Evolutionary conservation across 768 basidiomycete species (phyloP), one percentile per base, ranked within the genome.

Genomic region (Coprinopsis cinerea): DNA sequence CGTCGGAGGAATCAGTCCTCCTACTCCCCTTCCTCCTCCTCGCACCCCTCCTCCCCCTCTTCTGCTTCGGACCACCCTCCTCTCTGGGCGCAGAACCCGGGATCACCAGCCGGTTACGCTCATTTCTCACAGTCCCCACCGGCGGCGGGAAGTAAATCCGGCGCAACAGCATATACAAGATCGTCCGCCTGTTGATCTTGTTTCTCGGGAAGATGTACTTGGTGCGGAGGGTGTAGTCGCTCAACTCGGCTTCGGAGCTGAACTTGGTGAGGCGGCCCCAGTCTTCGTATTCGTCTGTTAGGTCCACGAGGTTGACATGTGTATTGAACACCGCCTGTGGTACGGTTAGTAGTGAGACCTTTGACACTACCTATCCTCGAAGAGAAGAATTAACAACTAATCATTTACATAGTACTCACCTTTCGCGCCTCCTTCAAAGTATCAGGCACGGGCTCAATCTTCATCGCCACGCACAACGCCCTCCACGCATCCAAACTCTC

Each of bases 221-320:
- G n/a, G 24, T 48, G 10, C 10, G 1, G 14, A 18, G 20, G 4
- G 55, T 55, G 22, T 55, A 55, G 17, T 42, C 32, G 23, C 52
- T 42, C 51, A 55, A 25, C 14, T 40, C 47, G 1, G 13, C 22
- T 26, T 50, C 42, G 10, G 51, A 37, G 3, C 9, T 18, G 36
- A 53, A 53, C 1, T 32, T 20, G 23, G 2, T 30, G 14, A 49
- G 20, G 14, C 24, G 17, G 3, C 13, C 18, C 1, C 10, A 18
- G 14, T 40, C 18, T 23, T 43, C 18, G 14, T 46, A 17, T 11
- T 39, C 53, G 22, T 48, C 44, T 1, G 47, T 28, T 14, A 54
- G 40, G 20, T 55, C 49, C 24, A 56, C 49, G 11, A 56, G 42
- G 34, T 55, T 55, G 28, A 55, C 48, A 26, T 47, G 51, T 5